phyloP scores from a whole-genome alignment of 352 stramenopile species.

The Globisporangium spinosum region DNA sequence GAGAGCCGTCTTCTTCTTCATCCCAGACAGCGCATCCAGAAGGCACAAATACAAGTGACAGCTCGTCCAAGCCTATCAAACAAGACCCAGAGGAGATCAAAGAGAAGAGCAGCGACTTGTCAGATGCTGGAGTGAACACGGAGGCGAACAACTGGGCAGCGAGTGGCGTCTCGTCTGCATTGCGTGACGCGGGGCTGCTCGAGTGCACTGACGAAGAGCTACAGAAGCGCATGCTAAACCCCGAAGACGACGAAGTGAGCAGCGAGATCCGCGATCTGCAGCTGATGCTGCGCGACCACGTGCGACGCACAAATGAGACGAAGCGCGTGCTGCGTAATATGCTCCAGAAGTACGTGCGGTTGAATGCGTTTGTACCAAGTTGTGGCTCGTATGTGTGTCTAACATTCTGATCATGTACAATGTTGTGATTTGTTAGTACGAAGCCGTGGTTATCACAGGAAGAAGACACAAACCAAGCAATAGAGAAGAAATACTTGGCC shows the following conservation, averaged over 20 bases:
- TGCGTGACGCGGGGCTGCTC: conserved; percentile 51
- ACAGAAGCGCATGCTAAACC: conserved; percentile 21
- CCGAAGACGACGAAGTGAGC: conserved; percentile 60
- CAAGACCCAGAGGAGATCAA: background rate
- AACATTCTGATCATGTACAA: background rate
- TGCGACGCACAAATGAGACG: conserved; percentile 52
- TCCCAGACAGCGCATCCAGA: background rate
- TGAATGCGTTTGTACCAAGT: background rate
- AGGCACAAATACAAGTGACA: background rate
- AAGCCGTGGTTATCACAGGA: conserved; percentile 62
- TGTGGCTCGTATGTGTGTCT: background rate
- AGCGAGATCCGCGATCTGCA: conserved; percentile 59
- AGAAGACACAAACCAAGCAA: conserved; percentile 39
- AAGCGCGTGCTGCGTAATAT: conserved; percentile 54
- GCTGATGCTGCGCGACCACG: conserved; percentile 31
- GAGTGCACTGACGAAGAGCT: conserved; percentile 33
- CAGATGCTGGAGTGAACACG: background rate
- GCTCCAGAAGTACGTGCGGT: conserved; percentile 40
- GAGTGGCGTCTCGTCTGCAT: conserved; percentile 22
- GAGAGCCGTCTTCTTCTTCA: background rate
- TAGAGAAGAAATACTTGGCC: conserved; percentile 51
- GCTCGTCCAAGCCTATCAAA: background rate
- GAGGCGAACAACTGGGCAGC: conserved; percentile 27
- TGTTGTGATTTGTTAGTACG: conserved; percentile 24
- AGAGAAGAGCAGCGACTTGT: background rate